Percentiles rank a stretch among this genome's conserved stretches.
phyloP scores from a whole-genome alignment of 768 basidiomycete species.

The Agaricus bisporus region DNA sequence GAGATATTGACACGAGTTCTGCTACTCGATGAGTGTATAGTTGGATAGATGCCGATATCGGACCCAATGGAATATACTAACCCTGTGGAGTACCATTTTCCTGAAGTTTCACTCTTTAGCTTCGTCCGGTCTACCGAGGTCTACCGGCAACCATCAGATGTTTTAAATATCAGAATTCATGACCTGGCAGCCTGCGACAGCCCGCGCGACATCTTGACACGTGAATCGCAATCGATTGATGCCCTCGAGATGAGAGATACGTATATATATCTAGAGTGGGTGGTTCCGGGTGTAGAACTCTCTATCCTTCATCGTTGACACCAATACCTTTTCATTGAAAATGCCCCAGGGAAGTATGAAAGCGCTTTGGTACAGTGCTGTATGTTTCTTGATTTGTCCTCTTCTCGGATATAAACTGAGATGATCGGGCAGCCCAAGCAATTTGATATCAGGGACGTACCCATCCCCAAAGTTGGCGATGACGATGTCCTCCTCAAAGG shows the following conservation, averaged over 20 bases:
- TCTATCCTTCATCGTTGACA: neutral
- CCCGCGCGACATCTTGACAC: neutral
- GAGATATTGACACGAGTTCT: no score
- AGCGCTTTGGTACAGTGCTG: constrained; percentile 14
- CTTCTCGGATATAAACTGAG: neutral
- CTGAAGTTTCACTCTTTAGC: no score
- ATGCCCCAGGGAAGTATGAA: constrained; percentile 12
- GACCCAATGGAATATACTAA: neutral
- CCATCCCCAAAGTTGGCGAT: constrained; percentile 46
- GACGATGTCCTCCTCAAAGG: constrained; percentile 59
- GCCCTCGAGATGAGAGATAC: no score
- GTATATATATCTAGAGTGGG: no score
- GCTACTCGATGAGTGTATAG: no score
- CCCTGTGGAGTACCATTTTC: neutral
- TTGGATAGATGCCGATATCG: neutral
- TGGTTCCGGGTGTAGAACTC: neutral
- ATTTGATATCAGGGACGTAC: constrained; percentile 45
- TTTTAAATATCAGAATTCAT: no score
- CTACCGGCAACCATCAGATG: no score
- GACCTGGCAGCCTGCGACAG: no score
- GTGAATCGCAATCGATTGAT: no score
- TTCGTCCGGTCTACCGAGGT: no score
- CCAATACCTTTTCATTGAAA: neutral
- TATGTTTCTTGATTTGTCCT: neutral
- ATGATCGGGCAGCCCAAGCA: constrained; percentile 31